Base-by-base conservation (phyloP, 345 rosid species). In the Eucalyptus brandiana region DNA sequence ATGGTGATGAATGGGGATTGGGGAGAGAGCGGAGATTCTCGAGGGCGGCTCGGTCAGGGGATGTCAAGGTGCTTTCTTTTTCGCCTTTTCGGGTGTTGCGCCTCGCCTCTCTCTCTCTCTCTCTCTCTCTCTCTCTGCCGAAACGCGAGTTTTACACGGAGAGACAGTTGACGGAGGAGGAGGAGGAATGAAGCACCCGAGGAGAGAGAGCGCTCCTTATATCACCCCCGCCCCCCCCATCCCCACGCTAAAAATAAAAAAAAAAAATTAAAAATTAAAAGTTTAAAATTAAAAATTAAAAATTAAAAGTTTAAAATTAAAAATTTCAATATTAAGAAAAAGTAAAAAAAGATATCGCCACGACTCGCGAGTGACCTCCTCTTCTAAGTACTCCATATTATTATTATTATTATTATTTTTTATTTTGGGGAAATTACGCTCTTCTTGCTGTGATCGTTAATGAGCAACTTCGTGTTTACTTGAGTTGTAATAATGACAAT, bases 121-220 rank as follows among this genome's bases (percentile, higher is more conserved):
- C 53, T 51, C 53, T 50, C 53, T 50, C 53, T 50, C 24, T 19
- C 56, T 19, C 24, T 40, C 13, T 54, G 8, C 48, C 86, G 86
- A 89, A 87, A 93, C 95, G 95, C 96, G 95, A 94, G 92, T 90
- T 92, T 88, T 51, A 94, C 96, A 92, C 95, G 97, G 94, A 89
- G 90, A 87, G 93, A 93, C 95, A 90, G 96, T 95, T 95, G 92
- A 89, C 23, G 83, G 9, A 37, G 40, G 17, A 37, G 81, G 15
- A 72, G 37, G 8, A 24, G n/a, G 14, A 87, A 37, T 53, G 58
- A 53, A 3, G 26, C 58, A 60, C 54, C 50, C 40, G 37, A 88
- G 40, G 37, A 56, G 30, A 56, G 26, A 40, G 76, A 49, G 80
- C 4, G 23, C 87, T 86, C 87, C 60, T 86, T 89, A 45, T 89